A percentile compares a stretch with the other conserved stretches of the same genome.
Conservation (phyloP, 1,284 basidiomycete species). For the Sporisorium scitamineum region DNA sequence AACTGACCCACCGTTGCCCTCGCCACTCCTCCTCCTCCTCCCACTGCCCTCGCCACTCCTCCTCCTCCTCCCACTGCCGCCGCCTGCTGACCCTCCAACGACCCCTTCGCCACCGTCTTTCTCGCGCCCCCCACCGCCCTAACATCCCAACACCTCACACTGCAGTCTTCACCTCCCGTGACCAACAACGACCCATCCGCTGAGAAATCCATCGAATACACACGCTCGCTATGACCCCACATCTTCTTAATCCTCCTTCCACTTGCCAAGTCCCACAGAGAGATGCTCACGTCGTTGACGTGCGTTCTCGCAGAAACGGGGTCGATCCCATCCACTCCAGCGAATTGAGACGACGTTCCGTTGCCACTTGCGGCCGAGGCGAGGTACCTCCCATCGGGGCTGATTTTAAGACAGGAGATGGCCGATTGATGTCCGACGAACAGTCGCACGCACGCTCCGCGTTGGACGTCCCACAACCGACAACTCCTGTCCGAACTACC, state of each 20-base stretch:
- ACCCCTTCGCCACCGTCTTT: slow-evolving; percentile 18
- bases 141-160: slow-evolving; percentile 96
- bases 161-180: slow-evolving; percentile 90
- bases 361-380: slow-evolving; percentile 77
- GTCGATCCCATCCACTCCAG: slow-evolving; percentile 24
- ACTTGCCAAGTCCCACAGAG: slow-evolving; percentile 94
- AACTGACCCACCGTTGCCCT: slow-evolving; percentile 10
- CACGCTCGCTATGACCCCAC: slow-evolving; percentile 88
- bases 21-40: neutral
- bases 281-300: slow-evolving; percentile 86
- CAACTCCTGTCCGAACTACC: slow-evolving; percentile 96
- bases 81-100: slow-evolving; percentile 34
- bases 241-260: slow-evolving; percentile 95
- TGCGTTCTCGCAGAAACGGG: slow-evolving; percentile 13
- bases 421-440: slow-evolving; percentile 95
- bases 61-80: slow-evolving; percentile 4
- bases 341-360: slow-evolving; percentile 39
- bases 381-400: slow-evolving; percentile 91
- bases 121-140: slow-evolving; percentile 76
- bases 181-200: slow-evolving; percentile 90
- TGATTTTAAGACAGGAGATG: slow-evolving; percentile 88
- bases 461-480: slow-evolving; percentile 97
- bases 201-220: slow-evolving; percentile 91
- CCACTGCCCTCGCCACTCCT: slow-evolving; percentile 4
- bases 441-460: slow-evolving; percentile 89